Conservation (phyloP, 352 stramenopile species). For the Phytopythium ostracodes region DNA sequence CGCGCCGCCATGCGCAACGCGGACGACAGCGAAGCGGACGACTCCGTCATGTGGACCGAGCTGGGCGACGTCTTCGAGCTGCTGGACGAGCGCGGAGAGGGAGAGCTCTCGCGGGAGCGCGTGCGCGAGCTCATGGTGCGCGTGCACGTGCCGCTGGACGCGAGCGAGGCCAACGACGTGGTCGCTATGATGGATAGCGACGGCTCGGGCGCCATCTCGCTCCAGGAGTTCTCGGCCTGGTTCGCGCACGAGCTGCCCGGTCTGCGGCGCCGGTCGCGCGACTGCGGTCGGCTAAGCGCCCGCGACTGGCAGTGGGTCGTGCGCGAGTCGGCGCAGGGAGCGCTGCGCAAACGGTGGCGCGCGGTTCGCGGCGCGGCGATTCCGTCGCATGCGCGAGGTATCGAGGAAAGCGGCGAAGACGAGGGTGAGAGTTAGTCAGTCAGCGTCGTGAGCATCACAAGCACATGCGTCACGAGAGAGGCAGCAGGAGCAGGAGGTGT, state of each 20-base stretch:
- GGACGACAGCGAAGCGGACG: neutral
- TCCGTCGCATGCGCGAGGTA: neutral
- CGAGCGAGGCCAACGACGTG: conserved; percentile 54
- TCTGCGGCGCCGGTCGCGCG: conserved; percentile 40
- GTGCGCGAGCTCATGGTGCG: conserved; percentile 46
- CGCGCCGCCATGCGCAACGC: neutral
- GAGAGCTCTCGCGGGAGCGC: conserved; percentile 44
- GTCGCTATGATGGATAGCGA: conserved; percentile 84
- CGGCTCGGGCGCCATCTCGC: conserved; percentile 54
- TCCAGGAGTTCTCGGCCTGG: conserved; percentile 64
- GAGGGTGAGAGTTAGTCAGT: conserved; percentile 4
- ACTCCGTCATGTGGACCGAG: conserved; percentile 18
- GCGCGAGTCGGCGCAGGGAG: conserved; percentile 43
- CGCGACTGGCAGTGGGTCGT: conserved; percentile 63
- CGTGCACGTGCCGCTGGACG: conserved; percentile 52
- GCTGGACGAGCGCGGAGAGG: conserved; percentile 41
- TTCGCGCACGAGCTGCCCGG: conserved; percentile 55
- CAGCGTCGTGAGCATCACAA: neutral
- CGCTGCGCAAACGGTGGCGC: conserved; percentile 45
- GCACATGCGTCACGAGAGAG: neutral
- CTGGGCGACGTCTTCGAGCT: conserved; percentile 68
- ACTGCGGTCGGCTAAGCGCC: conserved; percentile 52
- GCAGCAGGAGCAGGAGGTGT: conserved; percentile 3
- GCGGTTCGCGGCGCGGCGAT: conserved; percentile 22
- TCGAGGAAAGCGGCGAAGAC: conserved; percentile 10